A percentile compares a stretch with the other conserved stretches of the same genome.
These are phyloP conservation scores for Cladorrhinum sp. DNA, from an alignment of 2,329 filamentous ascomycete genomes.

Conservation along the genomic window DNA sequence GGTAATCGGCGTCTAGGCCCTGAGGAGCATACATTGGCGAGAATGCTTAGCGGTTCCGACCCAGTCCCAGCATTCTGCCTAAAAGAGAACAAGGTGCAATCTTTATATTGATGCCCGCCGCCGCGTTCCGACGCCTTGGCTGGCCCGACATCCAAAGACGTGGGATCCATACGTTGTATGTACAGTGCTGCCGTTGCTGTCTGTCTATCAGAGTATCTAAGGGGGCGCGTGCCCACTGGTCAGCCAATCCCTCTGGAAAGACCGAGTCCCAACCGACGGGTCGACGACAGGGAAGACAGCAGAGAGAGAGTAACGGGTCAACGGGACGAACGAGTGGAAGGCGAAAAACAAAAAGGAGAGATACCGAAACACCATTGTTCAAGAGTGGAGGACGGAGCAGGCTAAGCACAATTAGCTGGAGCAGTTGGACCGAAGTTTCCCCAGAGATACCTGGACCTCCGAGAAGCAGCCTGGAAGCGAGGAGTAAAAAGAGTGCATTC, in stretches of 20 bases:
- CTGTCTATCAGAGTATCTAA: conserved; percentile 6
- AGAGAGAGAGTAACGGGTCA: background rate
- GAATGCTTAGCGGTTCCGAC: conserved; percentile 20
- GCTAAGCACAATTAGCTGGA: background rate
- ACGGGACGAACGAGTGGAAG: background rate
- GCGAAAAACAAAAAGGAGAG: background rate
- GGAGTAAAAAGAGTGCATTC: conserved; percentile 2
- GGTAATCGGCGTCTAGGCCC: conserved; percentile 7
- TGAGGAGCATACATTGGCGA: conserved; percentile 21
- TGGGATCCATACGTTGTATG: conserved; percentile 5
- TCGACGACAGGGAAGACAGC: background rate
- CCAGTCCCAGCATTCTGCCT: conserved; percentile 27
- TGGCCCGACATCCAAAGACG: conserved; percentile 17
- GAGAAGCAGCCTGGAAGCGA: conserved; percentile 14
- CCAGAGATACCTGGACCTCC: conserved; percentile 2
- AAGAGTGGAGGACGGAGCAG: background rate
- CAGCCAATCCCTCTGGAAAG: background rate
- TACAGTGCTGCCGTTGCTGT: background rate
- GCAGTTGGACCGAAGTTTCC: conserved; percentile 20
- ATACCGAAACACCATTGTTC: background rate
- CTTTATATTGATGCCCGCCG: conserved; percentile 29
- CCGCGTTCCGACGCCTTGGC: conserved; percentile 22
- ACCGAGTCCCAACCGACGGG: background rate
- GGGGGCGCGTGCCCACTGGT: conserved; percentile 14
- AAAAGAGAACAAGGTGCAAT: conserved; percentile 21